Evolutionary conservation across 2,329 filamentous ascomycete species (phyloP).

Genomic region (Bipolaris cookei): DNA sequence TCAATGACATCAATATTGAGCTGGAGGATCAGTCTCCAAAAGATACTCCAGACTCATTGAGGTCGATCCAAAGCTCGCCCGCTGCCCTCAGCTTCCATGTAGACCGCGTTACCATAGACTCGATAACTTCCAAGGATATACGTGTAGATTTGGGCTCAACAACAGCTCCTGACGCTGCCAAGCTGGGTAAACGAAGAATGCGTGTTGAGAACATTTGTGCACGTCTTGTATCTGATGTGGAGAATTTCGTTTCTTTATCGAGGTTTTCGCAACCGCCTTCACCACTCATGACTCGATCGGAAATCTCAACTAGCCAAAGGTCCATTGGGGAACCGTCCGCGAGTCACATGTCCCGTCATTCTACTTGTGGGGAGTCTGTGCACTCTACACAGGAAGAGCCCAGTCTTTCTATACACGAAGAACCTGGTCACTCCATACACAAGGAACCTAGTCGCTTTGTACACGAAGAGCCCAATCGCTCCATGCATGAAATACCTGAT

Average conservation of each 20-base stretch:
- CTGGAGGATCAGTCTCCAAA: constrained; percentile 62
- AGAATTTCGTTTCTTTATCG: constrained; percentile 66
- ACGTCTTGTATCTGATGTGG: constrained; percentile 70
- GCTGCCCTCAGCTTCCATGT: constrained; percentile 71
- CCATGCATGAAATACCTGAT: constrained; percentile 17
- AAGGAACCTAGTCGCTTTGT: not conserved
- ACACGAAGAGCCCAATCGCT: not conserved
- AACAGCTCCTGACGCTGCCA: constrained; percentile 46
- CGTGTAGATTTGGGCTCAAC: constrained; percentile 30
- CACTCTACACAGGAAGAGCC: not conserved
- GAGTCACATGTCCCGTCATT: constrained; percentile 17
- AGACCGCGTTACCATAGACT: constrained; percentile 70
- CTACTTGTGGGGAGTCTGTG: constrained; percentile 3
- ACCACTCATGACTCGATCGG: constrained; percentile 59
- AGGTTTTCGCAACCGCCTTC: constrained; percentile 66
- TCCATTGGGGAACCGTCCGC: constrained; percentile 26
- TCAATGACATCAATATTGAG: constrained; percentile 70
- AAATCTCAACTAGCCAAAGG: constrained; percentile 30
- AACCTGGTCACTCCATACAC: not conserved
- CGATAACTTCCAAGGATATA: constrained; percentile 53
- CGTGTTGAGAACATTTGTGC: constrained; percentile 69
- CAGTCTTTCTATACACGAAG: not conserved
- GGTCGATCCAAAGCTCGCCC: constrained; percentile 55
- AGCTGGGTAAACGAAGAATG: constrained; percentile 70
- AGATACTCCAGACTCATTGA: constrained; percentile 61